Conservation (phyloP, 805 yeast species). For the Wickerhamiella domercqiae region DNA sequence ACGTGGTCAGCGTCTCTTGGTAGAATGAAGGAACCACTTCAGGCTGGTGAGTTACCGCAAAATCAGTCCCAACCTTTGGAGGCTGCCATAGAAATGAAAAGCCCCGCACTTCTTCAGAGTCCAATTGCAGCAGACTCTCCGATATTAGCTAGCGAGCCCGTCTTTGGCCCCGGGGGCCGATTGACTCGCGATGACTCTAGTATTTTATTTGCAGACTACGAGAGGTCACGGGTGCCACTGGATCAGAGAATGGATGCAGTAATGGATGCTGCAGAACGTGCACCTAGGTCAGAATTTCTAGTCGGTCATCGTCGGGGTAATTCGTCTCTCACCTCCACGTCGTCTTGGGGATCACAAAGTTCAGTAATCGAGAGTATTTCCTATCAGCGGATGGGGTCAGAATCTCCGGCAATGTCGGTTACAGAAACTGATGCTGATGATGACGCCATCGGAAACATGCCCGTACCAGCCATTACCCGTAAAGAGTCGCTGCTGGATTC, state of each 20-base stretch:
- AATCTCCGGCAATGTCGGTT: neutral
- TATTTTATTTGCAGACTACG: neutral
- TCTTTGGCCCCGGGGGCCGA: neutral
- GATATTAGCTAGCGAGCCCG: neutral
- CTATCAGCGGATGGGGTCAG: neutral
- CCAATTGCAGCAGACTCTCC: neutral
- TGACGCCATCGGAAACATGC: slow-evolving; percentile 1
- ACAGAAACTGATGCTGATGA: neutral
- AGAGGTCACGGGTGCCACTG: slow-evolving; percentile 5
- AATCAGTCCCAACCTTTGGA: neutral
- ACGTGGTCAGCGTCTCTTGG: neutral
- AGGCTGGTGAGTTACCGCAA: no score
- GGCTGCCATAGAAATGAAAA: neutral
- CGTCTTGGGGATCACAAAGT: slow-evolving; percentile 2
- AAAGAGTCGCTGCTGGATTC: slow-evolving; percentile 23
- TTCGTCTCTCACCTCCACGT: neutral
- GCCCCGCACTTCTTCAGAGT: neutral
- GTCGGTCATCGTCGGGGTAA: neutral
- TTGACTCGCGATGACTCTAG: neutral
- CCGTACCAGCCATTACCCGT: slow-evolving; percentile 13
- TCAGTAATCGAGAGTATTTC: slow-evolving; percentile 1
- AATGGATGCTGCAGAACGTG: slow-evolving; percentile 13
- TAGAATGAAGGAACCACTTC: neutral
- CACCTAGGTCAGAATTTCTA: slow-evolving; percentile 3
- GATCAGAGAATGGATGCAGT: slow-evolving; percentile 15